phyloP scores from a whole-genome alignment of 2,329 filamentous ascomycete species.

The Penicillium occitanis region DNA sequence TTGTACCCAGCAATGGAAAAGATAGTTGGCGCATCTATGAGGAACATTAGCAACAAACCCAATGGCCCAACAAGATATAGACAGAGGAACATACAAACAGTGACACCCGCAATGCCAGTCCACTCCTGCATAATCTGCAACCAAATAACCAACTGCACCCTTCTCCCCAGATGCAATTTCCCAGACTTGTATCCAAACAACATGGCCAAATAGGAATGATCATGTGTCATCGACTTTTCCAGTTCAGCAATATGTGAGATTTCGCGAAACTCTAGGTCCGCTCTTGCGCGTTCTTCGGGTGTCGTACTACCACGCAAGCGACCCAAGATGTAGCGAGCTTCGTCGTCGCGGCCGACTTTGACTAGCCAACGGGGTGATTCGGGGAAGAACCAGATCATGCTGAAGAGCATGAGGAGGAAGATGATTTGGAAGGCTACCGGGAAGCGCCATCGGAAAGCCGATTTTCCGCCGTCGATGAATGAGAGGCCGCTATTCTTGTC shows the following conservation, averaged over 20 bases:
- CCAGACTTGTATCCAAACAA: conserved; percentile 65
- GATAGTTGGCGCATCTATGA: conserved; percentile 50
- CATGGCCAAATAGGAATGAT: conserved; percentile 64
- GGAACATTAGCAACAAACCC: neutral
- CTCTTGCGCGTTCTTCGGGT: conserved; percentile 53
- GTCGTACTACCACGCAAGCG: conserved; percentile 60
- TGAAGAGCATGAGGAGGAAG: conserved; percentile 59
- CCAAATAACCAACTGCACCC: conserved; percentile 70
- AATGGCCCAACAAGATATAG: neutral
- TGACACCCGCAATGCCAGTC: conserved; percentile 69
- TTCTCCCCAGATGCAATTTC: conserved; percentile 64
- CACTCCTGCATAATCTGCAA: conserved; percentile 70
- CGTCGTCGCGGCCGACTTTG: conserved; percentile 65
- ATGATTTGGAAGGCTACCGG: conserved; percentile 70
- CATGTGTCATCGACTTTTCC: conserved; percentile 56
- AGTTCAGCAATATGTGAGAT: conserved; percentile 64
- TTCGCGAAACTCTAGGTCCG: conserved; percentile 66
- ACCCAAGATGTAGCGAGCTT: conserved; percentile 65
- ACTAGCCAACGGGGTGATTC: conserved; percentile 62
- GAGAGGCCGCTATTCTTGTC: conserved; percentile 51
- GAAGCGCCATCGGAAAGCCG: conserved; percentile 65
- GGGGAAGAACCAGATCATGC: conserved; percentile 64
- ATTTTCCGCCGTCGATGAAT: conserved; percentile 59
- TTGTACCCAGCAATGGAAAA: conserved; percentile 68
- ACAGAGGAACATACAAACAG: conserved; percentile 49